Percentiles rank a stretch among this genome's conserved stretches.
Evolutionary conservation across 129 eudicot genomes (phyloP).

Genomic region (Centaurea solstitialis): DNA sequence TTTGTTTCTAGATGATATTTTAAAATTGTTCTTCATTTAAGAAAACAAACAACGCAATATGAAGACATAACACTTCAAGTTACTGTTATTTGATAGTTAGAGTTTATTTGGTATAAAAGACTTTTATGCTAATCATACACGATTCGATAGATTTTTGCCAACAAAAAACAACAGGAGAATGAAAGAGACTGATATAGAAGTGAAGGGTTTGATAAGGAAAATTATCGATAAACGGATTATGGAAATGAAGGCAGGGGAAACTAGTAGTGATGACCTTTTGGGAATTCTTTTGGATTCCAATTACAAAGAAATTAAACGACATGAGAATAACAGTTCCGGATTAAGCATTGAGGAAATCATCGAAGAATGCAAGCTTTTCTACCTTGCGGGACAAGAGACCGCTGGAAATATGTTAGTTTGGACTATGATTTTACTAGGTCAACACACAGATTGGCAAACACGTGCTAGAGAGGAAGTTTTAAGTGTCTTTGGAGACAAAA

Average conservation of each 20-base stretch:
- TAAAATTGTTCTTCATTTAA: neutral
- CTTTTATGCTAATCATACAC: neutral
- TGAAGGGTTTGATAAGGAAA: neutral
- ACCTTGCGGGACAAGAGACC: neutral
- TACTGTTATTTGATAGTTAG: neutral
- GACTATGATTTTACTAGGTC: neutral
- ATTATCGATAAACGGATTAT: neutral
- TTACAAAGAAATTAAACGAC: neutral
- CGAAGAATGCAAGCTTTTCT: slow-evolving; percentile 22
- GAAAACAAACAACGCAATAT: neutral
- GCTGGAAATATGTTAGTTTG: neutral
- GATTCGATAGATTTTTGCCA: slow-evolving; percentile 11
- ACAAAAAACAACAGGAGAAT: slow-evolving; percentile 7
- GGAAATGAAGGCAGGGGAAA: neutral
- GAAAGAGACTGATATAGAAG: neutral
- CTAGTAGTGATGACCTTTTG: slow-evolving; percentile 3
- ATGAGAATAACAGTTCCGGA: slow-evolving; percentile 7
- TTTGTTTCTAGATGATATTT: neutral
- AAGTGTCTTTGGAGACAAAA: neutral
- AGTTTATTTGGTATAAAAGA: neutral
- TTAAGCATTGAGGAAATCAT: slow-evolving; percentile 9
- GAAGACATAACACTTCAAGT: too few relatives aligned
- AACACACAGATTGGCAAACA: neutral
- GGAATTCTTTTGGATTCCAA: neutral
- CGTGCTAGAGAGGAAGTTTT: neutral